These are phyloP conservation scores for Achaetomium macrosporum DNA, from an alignment of 2,329 filamentous ascomycete species.

Conservation along the genomic window DNA sequence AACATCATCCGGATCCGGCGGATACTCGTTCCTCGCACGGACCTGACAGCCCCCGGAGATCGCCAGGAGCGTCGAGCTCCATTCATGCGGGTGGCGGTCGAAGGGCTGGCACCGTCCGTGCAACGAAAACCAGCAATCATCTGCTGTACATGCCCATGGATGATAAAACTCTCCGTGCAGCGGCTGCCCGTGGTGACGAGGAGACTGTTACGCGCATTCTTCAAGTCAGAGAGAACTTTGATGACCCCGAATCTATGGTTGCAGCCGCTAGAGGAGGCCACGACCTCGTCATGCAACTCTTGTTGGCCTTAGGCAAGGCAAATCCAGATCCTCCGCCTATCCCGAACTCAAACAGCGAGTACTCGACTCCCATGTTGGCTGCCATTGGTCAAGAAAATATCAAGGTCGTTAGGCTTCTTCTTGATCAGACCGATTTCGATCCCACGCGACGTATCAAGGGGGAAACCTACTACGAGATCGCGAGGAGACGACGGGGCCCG, in stretches of 20 bases:
- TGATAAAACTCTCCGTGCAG: conserved; percentile 54
- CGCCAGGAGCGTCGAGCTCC: conserved; percentile 40
- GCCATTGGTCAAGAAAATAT: conserved; percentile 87
- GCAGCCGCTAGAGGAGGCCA: conserved; percentile 90
- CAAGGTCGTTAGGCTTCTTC: conserved; percentile 73
- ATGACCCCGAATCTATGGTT: conserved; percentile 82
- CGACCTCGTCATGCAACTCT: conserved; percentile 74
- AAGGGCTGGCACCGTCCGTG: conserved; percentile 50
- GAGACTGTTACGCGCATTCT: conserved; percentile 57
- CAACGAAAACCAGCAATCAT: conserved; percentile 60
- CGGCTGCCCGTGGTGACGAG: conserved; percentile 55
- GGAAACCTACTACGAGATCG: conserved; percentile 81
- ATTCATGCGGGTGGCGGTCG: conserved; percentile 37
- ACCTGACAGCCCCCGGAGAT: conserved; percentile 53
- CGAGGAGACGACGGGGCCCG: conserved; percentile 73
- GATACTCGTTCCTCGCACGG: conserved; percentile 49
- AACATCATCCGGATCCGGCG: conserved; percentile 45
- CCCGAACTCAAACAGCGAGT: conserved; percentile 51
- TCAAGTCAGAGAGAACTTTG: conserved; percentile 53
- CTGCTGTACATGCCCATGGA: conserved; percentile 58
- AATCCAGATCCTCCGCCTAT: conserved; percentile 65
- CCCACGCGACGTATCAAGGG: conserved; percentile 72
- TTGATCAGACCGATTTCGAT: conserved; percentile 73
- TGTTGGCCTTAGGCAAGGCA: conserved; percentile 61
- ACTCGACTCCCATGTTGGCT: conserved; percentile 87